These are phyloP conservation scores for Gaertneriomyces sp. DNA, from an alignment of 192 early-diverging fungal species.

Conservation along the genomic window DNA sequence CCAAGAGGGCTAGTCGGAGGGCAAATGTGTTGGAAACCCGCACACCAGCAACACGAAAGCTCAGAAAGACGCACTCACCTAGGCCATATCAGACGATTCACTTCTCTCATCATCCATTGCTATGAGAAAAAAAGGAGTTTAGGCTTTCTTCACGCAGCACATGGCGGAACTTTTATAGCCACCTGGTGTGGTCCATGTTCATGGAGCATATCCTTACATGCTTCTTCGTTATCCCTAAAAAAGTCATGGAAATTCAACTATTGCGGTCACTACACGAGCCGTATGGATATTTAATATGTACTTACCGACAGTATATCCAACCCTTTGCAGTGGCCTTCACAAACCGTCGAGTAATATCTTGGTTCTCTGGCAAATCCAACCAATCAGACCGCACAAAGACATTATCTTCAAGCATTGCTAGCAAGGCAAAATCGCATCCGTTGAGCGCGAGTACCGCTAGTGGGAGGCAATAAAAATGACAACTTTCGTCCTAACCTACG, in stretches of 20 bases:
- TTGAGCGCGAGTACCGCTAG: background rate
- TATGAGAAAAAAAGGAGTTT: background rate
- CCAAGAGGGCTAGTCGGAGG: constrained; percentile 6
- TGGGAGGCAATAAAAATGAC: background rate
- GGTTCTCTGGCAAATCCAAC: constrained; percentile 3
- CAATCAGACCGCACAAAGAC: constrained; percentile 21
- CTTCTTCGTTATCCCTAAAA: constrained; percentile 4
- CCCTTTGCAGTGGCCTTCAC: constrained; percentile 9
- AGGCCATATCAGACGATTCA: constrained; percentile 23
- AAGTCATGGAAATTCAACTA: too few relatives aligned
- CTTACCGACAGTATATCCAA: constrained; percentile 16
- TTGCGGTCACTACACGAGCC: too few relatives aligned
- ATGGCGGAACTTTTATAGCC: background rate
- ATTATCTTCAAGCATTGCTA: constrained; percentile 21
- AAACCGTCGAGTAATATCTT: constrained; percentile 19
- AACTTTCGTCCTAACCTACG: constrained; percentile 2
- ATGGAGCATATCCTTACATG: constrained; percentile 7
- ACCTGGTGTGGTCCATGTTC: constrained; percentile 23
- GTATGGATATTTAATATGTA: too few relatives aligned
- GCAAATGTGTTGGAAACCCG: background rate
- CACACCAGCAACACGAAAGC: background rate
- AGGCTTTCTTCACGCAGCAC: background rate
- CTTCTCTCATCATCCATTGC: constrained; percentile 25
- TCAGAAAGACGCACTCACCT: background rate
- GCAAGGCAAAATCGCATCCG: background rate